A percentile compares a stretch with the other conserved stretches of the same genome.
Conservation (phyloP, 768 basidiomycete genomes). For the Lactifluus volemus region DNA sequence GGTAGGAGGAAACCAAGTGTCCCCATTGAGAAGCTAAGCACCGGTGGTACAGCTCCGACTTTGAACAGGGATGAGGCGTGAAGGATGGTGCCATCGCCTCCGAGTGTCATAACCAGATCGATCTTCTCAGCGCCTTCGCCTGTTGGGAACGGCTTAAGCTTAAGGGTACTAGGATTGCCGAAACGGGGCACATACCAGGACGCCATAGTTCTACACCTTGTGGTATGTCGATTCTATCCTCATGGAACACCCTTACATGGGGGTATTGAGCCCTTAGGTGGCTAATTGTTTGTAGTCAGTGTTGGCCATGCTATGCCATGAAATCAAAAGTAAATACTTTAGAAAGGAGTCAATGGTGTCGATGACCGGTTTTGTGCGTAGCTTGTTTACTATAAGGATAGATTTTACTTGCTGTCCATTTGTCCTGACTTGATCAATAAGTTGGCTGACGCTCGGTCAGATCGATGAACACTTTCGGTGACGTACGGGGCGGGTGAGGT, state of each 20-base stretch:
- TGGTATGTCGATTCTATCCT: constrained; percentile 41
- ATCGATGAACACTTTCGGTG: neutral
- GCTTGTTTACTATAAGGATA: constrained; percentile 73
- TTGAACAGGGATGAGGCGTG: constrained; percentile 90
- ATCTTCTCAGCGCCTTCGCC: constrained; percentile 52
- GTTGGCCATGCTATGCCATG: neutral
- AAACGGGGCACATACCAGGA: constrained; percentile 35
- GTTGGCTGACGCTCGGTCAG: constrained; percentile 11
- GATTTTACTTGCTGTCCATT: constrained; percentile 39
- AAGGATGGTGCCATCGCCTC: constrained; percentile 92
- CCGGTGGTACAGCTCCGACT: constrained; percentile 86
- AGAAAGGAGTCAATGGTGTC: constrained; percentile 69
- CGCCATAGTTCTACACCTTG: constrained; percentile 44
- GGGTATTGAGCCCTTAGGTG: constrained; percentile 28
- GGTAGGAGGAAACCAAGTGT: constrained; percentile 90
- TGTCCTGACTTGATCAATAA: constrained; percentile 13
- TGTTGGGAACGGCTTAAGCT: neutral
- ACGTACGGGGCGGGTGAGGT: constrained; percentile 2
- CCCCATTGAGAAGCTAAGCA: constrained; percentile 85
- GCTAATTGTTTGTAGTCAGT: constrained; percentile 15
- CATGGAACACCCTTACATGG: constrained; percentile 26
- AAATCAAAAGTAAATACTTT: constrained; percentile 35
- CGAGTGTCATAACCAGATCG: constrained; percentile 83
- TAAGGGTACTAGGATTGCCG: neutral
- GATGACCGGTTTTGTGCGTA: constrained; percentile 68